These are phyloP conservation scores for Rhododendron williamsianum DNA, from an alignment of 148 eudicot species.

Conservation along the genomic window DNA sequence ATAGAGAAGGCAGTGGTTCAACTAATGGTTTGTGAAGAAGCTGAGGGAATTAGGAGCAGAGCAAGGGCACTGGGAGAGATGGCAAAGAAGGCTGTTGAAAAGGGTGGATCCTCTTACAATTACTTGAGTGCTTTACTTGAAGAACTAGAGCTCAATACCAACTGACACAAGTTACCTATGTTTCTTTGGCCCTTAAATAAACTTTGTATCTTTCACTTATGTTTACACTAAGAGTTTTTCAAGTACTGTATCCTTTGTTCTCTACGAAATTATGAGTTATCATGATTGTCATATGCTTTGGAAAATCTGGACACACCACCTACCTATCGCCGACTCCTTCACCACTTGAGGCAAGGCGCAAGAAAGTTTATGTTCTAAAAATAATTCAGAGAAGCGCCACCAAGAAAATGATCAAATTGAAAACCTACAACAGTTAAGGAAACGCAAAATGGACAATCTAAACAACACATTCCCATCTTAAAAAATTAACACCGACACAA, in stretches of 20 bases:
- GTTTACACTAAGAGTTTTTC: not conserved
- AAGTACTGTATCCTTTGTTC: not conserved
- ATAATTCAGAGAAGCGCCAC: not conserved
- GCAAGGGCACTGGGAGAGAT: not conserved
- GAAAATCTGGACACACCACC: not conserved
- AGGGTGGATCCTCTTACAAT: conserved; percentile 14
- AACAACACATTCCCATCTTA: not conserved
- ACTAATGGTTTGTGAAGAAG: conserved; percentile 5
- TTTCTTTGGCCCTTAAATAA: not conserved
- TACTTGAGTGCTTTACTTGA: conserved; percentile 5
- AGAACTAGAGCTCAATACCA: not conserved
- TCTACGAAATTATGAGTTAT: not conserved
- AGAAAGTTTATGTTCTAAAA: not conserved
- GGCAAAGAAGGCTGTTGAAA: conserved; percentile 11
- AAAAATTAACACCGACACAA: not conserved
- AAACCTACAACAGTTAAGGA: not conserved
- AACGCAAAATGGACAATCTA: not conserved
- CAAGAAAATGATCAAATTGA: not conserved
- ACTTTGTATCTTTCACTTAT: not conserved
- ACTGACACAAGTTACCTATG: not conserved
- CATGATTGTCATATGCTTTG: not conserved
- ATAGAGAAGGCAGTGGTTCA: conserved; percentile 7
- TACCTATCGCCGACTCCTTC: not conserved
- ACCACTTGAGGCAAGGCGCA: not conserved
- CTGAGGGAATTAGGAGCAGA: conserved; percentile 10